Conservation (phyloP, 371 early-diverging fungal species). For the Sporodiniella umbellata region DNA sequence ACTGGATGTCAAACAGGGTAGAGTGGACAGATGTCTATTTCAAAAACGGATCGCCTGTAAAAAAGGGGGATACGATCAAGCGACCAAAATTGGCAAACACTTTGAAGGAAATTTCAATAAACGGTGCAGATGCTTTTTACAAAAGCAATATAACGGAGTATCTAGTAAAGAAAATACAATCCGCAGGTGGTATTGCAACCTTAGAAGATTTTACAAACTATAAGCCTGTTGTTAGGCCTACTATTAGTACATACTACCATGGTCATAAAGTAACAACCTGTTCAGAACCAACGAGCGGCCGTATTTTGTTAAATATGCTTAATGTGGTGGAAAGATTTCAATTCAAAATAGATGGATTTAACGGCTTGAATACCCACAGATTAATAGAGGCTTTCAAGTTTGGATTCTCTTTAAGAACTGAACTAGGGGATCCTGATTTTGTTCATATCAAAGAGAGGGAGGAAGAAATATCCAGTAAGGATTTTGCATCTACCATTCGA, state of each 20-base stretch:
- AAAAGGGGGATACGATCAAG: slow-evolving; percentile 71
- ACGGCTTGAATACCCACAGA: slow-evolving; percentile 67
- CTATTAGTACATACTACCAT: slow-evolving; percentile 72
- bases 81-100: slow-evolving; percentile 79
- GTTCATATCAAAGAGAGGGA: slow-evolving; percentile 46
- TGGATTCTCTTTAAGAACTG: slow-evolving; percentile 84
- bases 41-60: slow-evolving; percentile 59
- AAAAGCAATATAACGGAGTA: slow-evolving; percentile 77
- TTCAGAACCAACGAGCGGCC: slow-evolving; percentile 80
- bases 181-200: slow-evolving; percentile 81
- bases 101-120: slow-evolving; percentile 71
- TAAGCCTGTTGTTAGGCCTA: slow-evolving; percentile 53
- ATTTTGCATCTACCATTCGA: slow-evolving; percentile 63
- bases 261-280: slow-evolving; percentile 70
- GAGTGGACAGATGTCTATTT: slow-evolving; percentile 61
- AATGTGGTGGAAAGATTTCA: slow-evolving; percentile 88
- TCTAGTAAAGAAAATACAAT: slow-evolving; percentile 67
- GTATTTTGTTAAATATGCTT: slow-evolving; percentile 79
- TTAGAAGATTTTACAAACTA: slow-evolving; percentile 79
- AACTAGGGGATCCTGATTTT: slow-evolving; percentile 83
- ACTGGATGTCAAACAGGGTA: slow-evolving; percentile 34
- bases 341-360: slow-evolving; percentile 51
- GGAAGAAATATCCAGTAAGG: slow-evolving; percentile 64
- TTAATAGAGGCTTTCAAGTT: slow-evolving; percentile 91
- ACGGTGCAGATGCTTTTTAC: slow-evolving; percentile 90